These are phyloP conservation scores for Penicillium canescens DNA, from an alignment of 495 filamentous ascomycete species.

Conservation along the genomic window DNA sequence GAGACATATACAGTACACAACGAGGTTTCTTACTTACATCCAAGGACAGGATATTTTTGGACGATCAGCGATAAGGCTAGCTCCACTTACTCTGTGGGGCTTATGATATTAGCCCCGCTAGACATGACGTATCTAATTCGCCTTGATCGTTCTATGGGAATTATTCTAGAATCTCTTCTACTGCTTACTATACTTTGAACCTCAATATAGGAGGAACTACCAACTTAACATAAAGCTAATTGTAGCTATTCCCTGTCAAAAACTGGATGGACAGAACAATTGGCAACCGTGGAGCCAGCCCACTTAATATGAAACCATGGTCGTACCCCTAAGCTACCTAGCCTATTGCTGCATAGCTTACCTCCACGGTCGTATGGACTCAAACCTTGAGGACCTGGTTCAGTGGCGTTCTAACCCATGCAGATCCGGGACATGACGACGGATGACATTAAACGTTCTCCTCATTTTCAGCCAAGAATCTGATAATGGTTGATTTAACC, in stretches of 20 bases:
- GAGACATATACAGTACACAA: neutral
- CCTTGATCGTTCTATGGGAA: neutral
- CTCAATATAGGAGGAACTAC: too few species aligned
- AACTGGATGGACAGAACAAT: too few species aligned
- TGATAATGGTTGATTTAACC: neutral
- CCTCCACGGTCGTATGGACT: too few species aligned
- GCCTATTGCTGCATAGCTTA: too few species aligned
- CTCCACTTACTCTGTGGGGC: neutral
- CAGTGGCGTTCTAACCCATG: slow-evolving; percentile 10
- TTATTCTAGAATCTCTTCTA: neutral
- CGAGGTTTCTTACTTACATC: neutral
- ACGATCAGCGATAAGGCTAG: neutral
- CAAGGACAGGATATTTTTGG: slow-evolving; percentile 2
- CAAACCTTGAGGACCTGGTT: neutral
- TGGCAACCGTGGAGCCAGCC: too few species aligned
- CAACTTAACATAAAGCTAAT: too few species aligned
- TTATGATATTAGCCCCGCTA: neutral
- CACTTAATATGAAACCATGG: too few species aligned
- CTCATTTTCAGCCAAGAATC: neutral
- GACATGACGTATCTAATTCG: neutral
- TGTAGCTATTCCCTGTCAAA: too few species aligned
- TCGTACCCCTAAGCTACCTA: too few species aligned
- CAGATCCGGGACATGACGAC: slow-evolving; percentile 18
- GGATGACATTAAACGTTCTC: slow-evolving; percentile 16
- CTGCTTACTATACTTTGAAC: too few species aligned